Evolutionary conservation across 1,284 basidiomycete genomes (phyloP).

Genomic region (Trametes polyzona): DNA sequence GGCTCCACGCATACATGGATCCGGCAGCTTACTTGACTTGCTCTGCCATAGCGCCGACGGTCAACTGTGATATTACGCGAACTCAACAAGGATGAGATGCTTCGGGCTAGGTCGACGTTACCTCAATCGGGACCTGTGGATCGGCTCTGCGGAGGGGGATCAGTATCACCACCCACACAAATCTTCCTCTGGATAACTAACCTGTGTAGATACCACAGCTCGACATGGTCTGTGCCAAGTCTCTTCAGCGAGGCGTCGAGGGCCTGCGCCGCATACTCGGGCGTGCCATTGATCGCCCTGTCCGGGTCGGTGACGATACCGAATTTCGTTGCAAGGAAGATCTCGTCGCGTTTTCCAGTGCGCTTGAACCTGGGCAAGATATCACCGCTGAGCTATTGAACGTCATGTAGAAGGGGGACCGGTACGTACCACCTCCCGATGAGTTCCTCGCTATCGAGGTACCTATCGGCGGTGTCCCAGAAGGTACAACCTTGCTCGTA

Average conservation of each 20-base stretch:
- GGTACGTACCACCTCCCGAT: constrained; percentile 33
- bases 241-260: constrained; percentile 40
- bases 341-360: constrained; percentile 42
- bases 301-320: constrained; percentile 29
- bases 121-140: constrained; percentile 33
- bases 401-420: not conserved
- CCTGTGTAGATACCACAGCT: constrained; percentile 42
- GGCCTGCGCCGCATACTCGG: constrained; percentile 32
- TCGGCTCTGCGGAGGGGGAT: constrained; percentile 19
- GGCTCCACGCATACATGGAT: not conserved
- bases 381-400: not conserved
- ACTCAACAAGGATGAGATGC: too few species aligned
- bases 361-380: constrained; percentile 37
- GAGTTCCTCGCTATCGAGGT: constrained; percentile 32
- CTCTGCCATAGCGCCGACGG: constrained; percentile 38
- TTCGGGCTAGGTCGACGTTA: too few species aligned
- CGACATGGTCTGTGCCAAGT: constrained; percentile 41
- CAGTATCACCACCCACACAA: not conserved
- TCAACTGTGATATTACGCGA: constrained; percentile 22
- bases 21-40: constrained; percentile 32
- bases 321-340: constrained; percentile 53
- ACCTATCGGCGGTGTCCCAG: constrained; percentile 35
- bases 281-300: constrained; percentile 23
- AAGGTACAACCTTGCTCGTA: constrained; percentile 29
- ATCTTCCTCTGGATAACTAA: constrained; percentile 1